These are phyloP conservation scores for Breviolum minutum DNA, from an alignment of 73 alveolate species.

Conservation along the genomic window DNA sequence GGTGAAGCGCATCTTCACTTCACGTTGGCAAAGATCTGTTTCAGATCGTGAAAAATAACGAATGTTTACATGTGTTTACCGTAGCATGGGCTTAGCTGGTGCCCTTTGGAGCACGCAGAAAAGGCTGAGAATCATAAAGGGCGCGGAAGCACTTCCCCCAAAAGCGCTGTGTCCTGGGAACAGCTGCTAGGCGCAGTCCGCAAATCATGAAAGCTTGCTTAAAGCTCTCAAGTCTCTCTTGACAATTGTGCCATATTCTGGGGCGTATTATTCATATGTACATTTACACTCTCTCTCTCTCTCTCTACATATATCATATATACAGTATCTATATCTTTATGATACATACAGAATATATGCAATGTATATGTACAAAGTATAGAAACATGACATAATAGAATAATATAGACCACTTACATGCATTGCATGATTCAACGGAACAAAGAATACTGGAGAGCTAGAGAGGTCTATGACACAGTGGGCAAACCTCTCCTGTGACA, in stretches of 20 bases:
- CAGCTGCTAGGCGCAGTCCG: neutral
- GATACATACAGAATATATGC: too few species aligned
- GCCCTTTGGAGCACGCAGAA: constrained; percentile 30
- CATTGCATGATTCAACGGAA: too few species aligned
- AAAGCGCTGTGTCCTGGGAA: neutral
- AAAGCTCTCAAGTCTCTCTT: neutral
- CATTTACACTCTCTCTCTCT: too few species aligned
- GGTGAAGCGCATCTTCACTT: constrained; percentile 47
- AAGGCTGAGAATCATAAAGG: neutral
- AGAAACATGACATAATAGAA: too few species aligned
- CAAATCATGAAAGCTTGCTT: neutral
- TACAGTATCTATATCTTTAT: too few species aligned
- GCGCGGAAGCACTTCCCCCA: constrained; percentile 27
- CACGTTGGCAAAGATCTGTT: constrained; percentile 58
- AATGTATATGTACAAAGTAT: too few species aligned
- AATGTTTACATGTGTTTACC: neutral
- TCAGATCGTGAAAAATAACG: constrained; percentile 43
- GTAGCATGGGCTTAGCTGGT: neutral
- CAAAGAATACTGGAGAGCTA: too few species aligned
- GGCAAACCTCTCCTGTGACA: too few species aligned
- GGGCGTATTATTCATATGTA: too few species aligned
- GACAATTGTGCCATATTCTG: neutral
- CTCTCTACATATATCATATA: neutral
- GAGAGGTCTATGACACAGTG: too few species aligned
- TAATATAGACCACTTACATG: too few species aligned